Evolutionary conservation across 306 rosid genomes (phyloP), one percentile per base, ranked within the genome.

Genomic region (Castanospermum australe): DNA sequence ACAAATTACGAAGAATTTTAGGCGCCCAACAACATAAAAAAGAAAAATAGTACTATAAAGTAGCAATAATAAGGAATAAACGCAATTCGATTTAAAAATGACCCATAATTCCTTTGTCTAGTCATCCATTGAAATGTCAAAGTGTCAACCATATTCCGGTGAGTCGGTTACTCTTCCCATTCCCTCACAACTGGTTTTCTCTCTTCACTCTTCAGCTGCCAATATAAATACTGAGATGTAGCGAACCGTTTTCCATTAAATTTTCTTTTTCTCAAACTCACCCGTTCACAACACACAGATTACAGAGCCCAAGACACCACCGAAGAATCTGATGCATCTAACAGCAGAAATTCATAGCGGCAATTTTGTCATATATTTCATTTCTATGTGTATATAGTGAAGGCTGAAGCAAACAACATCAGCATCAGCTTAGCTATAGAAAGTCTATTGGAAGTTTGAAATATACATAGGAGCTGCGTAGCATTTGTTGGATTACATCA

Each of bases 211-310:
- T 18, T n/a, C 7, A 33, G 18, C 8, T 50, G 64, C 30, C 45
- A 68, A 83, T 92, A 94, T 90, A 94, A 84, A 92, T 84, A 86
- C 73, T 17, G 54, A 79, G 76, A 86, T 63, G 68, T 78, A 79
- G 87, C 87, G 82, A 81, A 88, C 87, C 95, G 77, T 84, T 82
- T 83, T 83, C 85, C 89, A 84, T 86, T 91, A 86, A 84, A 85
- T 65, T 75, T 50, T 85, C 82, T 78, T 67, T 81, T 66, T 55
- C 70, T 76, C 36, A 44, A 56, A 61, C 65, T 67, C 86, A 62
- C 44, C 30, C 50, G 35, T 66, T 68, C 65, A 36, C 8, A 18
- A 38, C 18, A 45, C 32, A 3, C 44, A 44, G 4, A 48, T 30
- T 36, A 32, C 24, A 33, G 14, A 38, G 71, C 57, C 60, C 45